These are phyloP conservation scores for Zymoseptoria pseudotritici DNA, from an alignment of 2,329 filamentous ascomycete species.

Conservation along the genomic window DNA sequence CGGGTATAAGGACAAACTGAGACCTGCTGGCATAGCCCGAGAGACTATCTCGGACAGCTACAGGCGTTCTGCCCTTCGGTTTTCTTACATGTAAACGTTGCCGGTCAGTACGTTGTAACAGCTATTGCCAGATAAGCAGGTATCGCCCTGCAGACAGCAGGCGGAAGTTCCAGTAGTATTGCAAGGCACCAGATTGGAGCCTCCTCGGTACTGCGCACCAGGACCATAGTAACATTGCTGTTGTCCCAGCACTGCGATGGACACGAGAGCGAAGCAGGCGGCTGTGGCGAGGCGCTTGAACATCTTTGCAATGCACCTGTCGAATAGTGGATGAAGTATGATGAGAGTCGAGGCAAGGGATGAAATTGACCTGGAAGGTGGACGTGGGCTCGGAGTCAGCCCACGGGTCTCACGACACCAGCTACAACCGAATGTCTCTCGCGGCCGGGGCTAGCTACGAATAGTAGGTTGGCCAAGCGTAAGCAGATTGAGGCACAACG, in stretches of 20 bases:
- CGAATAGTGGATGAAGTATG: neutral
- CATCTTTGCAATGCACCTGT: neutral
- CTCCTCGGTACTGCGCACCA: slow-evolving; percentile 21
- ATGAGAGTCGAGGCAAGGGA: neutral
- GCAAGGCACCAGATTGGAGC: slow-evolving; percentile 22
- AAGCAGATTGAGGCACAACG: neutral
- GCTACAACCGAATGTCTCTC: neutral
- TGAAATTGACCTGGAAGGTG: neutral
- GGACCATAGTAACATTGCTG: slow-evolving; percentile 27
- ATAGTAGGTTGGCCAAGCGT: neutral
- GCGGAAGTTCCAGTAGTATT: slow-evolving; percentile 17
- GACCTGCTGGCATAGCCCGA: too few species aligned
- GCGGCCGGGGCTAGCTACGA: neutral
- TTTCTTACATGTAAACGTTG: slow-evolving; percentile 20
- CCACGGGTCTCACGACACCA: neutral
- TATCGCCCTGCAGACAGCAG: slow-evolving; percentile 25
- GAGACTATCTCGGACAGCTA: too few species aligned
- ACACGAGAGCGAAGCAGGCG: slow-evolving; percentile 1
- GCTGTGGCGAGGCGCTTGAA: neutral
- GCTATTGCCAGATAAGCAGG: slow-evolving; percentile 23
- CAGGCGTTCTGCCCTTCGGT: slow-evolving; percentile 1
- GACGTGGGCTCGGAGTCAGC: neutral
- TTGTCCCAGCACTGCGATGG: slow-evolving; percentile 8
- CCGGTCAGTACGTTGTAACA: slow-evolving; percentile 25
- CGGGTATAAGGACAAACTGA: too few species aligned